A percentile compares a stretch with the other conserved stretches of the same genome.
phyloP scores from a whole-genome alignment of 805 yeast genomes.

The Candida parachauliodes region DNA sequence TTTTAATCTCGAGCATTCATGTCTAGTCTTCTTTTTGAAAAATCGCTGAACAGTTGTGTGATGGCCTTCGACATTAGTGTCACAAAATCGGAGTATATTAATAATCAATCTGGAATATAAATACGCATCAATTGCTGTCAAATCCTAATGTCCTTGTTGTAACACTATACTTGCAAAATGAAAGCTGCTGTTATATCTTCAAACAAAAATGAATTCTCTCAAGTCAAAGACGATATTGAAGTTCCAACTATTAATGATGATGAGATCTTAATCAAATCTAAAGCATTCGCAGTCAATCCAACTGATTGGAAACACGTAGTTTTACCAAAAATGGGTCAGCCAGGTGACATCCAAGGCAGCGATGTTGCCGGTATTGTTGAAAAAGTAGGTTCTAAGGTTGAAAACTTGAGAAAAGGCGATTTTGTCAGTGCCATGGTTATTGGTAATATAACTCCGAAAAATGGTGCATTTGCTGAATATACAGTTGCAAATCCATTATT shows the following conservation, averaged over 20 bases:
- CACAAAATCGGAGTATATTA: not conserved
- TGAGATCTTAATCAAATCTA: slow-evolving; percentile 33
- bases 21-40: too few relatives aligned
- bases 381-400: slow-evolving; percentile 46
- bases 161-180: too few relatives aligned
- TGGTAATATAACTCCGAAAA: slow-evolving; percentile 47
- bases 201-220: slow-evolving; percentile 2
- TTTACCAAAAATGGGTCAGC: slow-evolving; percentile 27
- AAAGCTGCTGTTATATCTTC: slow-evolving; percentile 5
- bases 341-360: slow-evolving; percentile 52
- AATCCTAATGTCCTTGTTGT: too few relatives aligned
- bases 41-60: too few relatives aligned
- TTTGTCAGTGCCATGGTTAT: slow-evolving; percentile 47
- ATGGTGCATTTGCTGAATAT: slow-evolving; percentile 63
- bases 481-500: slow-evolving; percentile 34
- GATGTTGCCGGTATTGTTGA: slow-evolving; percentile 59
- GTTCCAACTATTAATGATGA: not conserved
- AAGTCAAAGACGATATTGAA: not conserved
- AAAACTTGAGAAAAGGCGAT: slow-evolving; percentile 48
- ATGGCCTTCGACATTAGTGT: too few relatives aligned
- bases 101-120: not conserved
- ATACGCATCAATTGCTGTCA: not conserved
- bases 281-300: slow-evolving; percentile 61
- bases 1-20: too few relatives aligned
- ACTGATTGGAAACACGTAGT: slow-evolving; percentile 66